phyloP scores from a whole-genome alignment of 2,329 filamentous ascomycete species.

The Madurella fahalii region DNA sequence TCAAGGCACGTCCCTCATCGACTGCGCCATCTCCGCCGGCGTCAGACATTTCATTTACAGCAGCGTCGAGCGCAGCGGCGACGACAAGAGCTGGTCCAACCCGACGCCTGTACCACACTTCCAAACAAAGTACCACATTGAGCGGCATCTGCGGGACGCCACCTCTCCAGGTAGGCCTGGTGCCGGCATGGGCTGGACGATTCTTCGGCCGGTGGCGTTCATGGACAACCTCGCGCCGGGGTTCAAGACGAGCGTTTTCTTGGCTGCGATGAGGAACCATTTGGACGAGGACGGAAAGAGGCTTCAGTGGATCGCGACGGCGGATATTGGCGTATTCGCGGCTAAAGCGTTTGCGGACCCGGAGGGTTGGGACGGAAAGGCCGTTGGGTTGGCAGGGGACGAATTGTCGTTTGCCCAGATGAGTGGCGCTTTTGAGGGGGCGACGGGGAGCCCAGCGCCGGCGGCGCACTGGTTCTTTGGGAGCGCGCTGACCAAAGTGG shows the following conservation, averaged over 20 bases:
- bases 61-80: slow-evolving; percentile 59
- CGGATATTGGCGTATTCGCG: slow-evolving; percentile 44
- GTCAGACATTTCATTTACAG: slow-evolving; percentile 62
- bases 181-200: slow-evolving; percentile 52
- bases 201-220: slow-evolving; percentile 59
- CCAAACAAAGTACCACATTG: slow-evolving; percentile 56
- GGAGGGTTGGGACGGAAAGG: slow-evolving; percentile 33
- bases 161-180: slow-evolving; percentile 21
- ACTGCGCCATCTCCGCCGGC: slow-evolving; percentile 50
- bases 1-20: slow-evolving; percentile 57
- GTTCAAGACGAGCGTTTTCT: slow-evolving; percentile 35
- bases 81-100: slow-evolving; percentile 44
- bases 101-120: slow-evolving; percentile 60
- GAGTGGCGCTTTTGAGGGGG: slow-evolving; percentile 26
- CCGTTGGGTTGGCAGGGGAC: slow-evolving; percentile 43
- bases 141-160: slow-evolving; percentile 53
- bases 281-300: slow-evolving; percentile 29
- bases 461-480: slow-evolving; percentile 31
- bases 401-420: slow-evolving; percentile 37
- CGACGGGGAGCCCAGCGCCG: slow-evolving; percentile 28
- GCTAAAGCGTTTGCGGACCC: slow-evolving; percentile 40
- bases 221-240: slow-evolving; percentile 49
- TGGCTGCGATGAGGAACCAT: slow-evolving; percentile 32
- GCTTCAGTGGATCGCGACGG: slow-evolving; percentile 39
- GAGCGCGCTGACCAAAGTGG: slow-evolving; percentile 28